phyloP scores from a whole-genome alignment of 495 filamentous ascomycete species.

The Lentithecium fluviatile region DNA sequence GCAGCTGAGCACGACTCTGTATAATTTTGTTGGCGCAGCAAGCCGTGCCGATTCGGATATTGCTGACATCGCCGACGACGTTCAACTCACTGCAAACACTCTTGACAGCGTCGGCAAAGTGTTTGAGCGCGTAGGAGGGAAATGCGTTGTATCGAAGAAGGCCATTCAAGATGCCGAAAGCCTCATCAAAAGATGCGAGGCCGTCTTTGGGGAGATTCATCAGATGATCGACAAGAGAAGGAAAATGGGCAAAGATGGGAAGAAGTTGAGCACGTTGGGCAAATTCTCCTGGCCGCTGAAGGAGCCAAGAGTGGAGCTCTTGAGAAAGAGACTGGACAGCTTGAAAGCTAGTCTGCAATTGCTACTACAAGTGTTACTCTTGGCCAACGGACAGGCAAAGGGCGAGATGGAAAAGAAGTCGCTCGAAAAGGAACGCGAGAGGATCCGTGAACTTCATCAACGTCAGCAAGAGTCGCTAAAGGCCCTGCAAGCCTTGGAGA shows the following conservation, averaged over 20 bases:
- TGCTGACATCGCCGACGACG: conserved; percentile 24
- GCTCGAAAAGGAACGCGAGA: conserved; percentile 24
- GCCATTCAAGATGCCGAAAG: conserved; percentile 23
- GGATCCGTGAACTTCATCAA: conserved; percentile 24
- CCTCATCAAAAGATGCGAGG: conserved; percentile 27
- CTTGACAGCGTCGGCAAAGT: conserved; percentile 28
- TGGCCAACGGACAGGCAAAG: conserved; percentile 25
- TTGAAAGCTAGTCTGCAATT: conserved; percentile 26
- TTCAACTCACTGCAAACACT: conserved; percentile 23
- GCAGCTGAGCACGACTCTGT: not conserved
- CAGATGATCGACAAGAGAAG: conserved; percentile 29
- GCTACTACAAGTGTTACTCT: conserved; percentile 22
- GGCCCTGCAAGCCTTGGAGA: conserved; percentile 14
- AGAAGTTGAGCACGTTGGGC: conserved; percentile 23
- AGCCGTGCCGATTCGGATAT: conserved; percentile 4
- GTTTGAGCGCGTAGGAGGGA: conserved; percentile 15
- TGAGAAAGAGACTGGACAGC: conserved; percentile 23
- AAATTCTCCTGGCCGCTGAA: conserved; percentile 28
- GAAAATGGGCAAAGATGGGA: conserved; percentile 23
- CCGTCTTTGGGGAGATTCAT: conserved; percentile 25
- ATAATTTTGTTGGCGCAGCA: not conserved
- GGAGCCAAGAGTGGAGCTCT: conserved; percentile 25
- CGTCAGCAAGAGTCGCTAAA: conserved; percentile 26
- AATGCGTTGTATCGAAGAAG: conserved; percentile 10
- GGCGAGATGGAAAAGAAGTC: conserved; percentile 16